Percentiles rank a stretch among this genome's conserved stretches.
phyloP scores from a whole-genome alignment of 345 rosid genomes.

The Rhizophora mangle region DNA sequence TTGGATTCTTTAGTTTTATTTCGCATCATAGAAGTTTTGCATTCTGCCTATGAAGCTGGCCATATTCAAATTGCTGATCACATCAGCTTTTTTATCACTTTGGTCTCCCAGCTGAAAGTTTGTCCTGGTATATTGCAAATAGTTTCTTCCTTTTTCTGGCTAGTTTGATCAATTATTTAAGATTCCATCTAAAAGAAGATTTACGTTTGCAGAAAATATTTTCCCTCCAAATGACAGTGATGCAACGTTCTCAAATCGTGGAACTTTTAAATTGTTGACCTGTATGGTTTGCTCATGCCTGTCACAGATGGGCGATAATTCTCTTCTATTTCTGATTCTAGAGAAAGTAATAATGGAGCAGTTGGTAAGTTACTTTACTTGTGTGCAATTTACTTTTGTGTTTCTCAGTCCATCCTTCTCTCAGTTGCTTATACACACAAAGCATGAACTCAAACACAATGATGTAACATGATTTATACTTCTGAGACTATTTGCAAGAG shows the following conservation, averaged over 20 bases:
- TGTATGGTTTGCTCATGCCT: slow-evolving; percentile 45
- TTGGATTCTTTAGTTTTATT: slow-evolving; percentile 54
- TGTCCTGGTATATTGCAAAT: slow-evolving; percentile 44
- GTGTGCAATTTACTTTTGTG: neutral
- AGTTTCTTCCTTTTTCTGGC: slow-evolving; percentile 9
- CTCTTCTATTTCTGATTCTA: slow-evolving; percentile 50
- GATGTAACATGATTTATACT: neutral
- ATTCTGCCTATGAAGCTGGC: slow-evolving; percentile 58
- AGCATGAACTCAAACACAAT: neutral
- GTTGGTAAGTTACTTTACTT: slow-evolving; percentile 47
- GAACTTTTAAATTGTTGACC: slow-evolving; percentile 47
- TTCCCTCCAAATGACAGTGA: slow-evolving; percentile 23
- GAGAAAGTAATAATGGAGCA: slow-evolving; percentile 52
- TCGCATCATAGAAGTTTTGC: slow-evolving; percentile 58
- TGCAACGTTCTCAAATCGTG: slow-evolving; percentile 30
- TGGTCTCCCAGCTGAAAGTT: slow-evolving; percentile 58
- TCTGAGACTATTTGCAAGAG: too few relatives aligned
- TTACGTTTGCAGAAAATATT: slow-evolving; percentile 42
- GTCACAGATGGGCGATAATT: slow-evolving; percentile 63
- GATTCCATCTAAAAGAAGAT: slow-evolving; percentile 14
- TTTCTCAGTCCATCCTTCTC: neutral
- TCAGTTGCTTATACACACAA: neutral
- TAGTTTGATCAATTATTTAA: slow-evolving; percentile 1
- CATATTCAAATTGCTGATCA: slow-evolving; percentile 60
- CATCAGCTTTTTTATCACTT: slow-evolving; percentile 61